Conservation (phyloP, 1,284 basidiomycete genomes). For the Trametes hirsuta region DNA sequence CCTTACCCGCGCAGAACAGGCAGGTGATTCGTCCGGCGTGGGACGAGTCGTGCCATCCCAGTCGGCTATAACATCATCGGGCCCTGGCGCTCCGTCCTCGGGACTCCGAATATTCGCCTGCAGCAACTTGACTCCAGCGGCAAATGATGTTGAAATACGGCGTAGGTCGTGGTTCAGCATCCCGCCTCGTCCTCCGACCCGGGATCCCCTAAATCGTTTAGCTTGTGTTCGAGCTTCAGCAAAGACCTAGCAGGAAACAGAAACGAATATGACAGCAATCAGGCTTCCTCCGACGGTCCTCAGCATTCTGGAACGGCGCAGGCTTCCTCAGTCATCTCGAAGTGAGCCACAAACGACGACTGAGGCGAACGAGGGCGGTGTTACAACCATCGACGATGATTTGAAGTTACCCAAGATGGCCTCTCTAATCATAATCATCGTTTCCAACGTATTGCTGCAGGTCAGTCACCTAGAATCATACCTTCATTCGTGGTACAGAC, state of each 20-base stretch:
- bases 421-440: constrained; percentile 47
- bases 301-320: constrained; percentile 9
- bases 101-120: neutral
- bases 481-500: neutral
- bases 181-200: neutral
- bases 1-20: no score
- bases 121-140: no score
- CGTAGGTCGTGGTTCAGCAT: neutral
- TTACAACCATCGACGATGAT: constrained; percentile 40
- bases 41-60: neutral
- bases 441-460: constrained; percentile 50
- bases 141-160: neutral
- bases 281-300: constrained; percentile 21
- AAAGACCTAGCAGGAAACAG: no score
- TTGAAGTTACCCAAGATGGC: constrained; percentile 48
- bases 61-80: neutral
- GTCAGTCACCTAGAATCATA: constrained; percentile 30
- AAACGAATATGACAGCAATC: constrained; percentile 13
- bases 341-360: neutral
- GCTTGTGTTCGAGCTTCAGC: no score
- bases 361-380: constrained; percentile 14
- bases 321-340: neutral
- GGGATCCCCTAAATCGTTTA: no score
- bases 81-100: neutral
- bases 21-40: no score